These are phyloP conservation scores for Brassica nigra DNA, from an alignment of 345 rosid species.

Conservation along the genomic window DNA sequence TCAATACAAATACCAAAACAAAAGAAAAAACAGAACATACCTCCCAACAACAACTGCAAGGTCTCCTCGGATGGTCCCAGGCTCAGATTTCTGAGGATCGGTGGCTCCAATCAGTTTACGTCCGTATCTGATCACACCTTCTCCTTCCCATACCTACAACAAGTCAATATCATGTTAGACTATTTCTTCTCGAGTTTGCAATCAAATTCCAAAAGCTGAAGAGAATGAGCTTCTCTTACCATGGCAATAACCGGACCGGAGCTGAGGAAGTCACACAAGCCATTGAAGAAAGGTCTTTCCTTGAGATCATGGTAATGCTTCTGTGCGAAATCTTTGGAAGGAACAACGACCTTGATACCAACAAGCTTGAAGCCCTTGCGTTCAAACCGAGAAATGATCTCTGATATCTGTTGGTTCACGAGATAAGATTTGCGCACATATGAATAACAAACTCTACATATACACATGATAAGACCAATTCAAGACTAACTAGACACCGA, in stretches of 20 bases:
- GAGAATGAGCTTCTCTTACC: constrained; percentile 50
- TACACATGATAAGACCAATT: constrained; percentile 3
- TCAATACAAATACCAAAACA: background rate
- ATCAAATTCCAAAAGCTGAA: background rate
- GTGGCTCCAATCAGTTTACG: constrained; percentile 97
- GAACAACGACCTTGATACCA: constrained; percentile 73
- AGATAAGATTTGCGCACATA: constrained; percentile 1
- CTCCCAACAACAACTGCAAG: constrained; percentile 94
- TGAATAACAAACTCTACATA: constrained; percentile 12
- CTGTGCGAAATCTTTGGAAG: constrained; percentile 86
- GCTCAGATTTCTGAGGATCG: constrained; percentile 98
- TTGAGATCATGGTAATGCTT: constrained; percentile 92
- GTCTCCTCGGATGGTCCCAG: constrained; percentile 97
- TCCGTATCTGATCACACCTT: constrained; percentile 89
- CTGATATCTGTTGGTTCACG: constrained; percentile 62
- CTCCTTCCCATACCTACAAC: constrained; percentile 97
- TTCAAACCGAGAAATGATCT: constrained; percentile 89
- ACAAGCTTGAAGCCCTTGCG: constrained; percentile 98
- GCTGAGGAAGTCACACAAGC: constrained; percentile 95
- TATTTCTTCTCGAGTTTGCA: background rate
- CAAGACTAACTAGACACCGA: constrained; percentile 4
- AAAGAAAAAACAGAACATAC: constrained; percentile 39
- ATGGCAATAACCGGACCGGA: constrained; percentile 98
- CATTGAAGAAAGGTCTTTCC: constrained; percentile 94
- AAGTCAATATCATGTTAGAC: constrained; percentile 1